Percentiles rank a stretch among this genome's conserved stretches.
Evolutionary conservation across 805 yeast species (phyloP).

Genomic region (Zygoascus ofunaensis): DNA sequence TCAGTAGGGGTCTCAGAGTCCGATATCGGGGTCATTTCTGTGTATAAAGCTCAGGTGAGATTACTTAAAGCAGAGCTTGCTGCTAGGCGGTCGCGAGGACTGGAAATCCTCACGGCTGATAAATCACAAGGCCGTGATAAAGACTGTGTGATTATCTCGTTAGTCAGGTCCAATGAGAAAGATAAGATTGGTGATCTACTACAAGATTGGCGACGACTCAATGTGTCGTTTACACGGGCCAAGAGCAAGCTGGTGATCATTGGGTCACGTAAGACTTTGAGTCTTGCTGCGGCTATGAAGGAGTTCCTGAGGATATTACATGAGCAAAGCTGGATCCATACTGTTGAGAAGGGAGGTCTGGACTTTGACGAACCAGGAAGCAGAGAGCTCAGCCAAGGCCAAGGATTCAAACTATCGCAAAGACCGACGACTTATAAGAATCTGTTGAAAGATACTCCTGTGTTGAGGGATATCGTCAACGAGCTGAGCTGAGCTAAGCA

Average conservation of each 20-base stretch:
- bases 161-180: constrained; percentile 71
- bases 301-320: constrained; percentile 53
- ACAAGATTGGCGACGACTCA: constrained; percentile 83
- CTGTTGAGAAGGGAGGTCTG: constrained; percentile 34
- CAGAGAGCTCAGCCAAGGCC: constrained; percentile 5
- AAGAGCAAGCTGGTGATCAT: constrained; percentile 71
- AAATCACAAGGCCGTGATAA: constrained; percentile 95
- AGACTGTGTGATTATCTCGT: constrained; percentile 78
- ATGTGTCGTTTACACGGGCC: constrained; percentile 92
- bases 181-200: constrained; percentile 66
- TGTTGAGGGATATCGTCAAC: constrained; percentile 7
- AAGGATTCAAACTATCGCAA: neutral
- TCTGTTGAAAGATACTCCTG: neutral
- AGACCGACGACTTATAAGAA: neutral
- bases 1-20: constrained; percentile 49
- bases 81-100: constrained; percentile 25
- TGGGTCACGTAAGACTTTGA: constrained; percentile 65
- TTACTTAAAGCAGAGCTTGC: constrained; percentile 32
- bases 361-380: constrained; percentile 8
- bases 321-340: constrained; percentile 53
- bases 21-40: constrained; percentile 79
- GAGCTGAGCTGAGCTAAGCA: too few species aligned
- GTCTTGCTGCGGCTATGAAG: constrained; percentile 41
- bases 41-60: constrained; percentile 72
- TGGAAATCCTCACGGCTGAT: constrained; percentile 89